phyloP scores from a whole-genome alignment of 345 rosid genomes.

The Zanthoxylum bungeanum region DNA sequence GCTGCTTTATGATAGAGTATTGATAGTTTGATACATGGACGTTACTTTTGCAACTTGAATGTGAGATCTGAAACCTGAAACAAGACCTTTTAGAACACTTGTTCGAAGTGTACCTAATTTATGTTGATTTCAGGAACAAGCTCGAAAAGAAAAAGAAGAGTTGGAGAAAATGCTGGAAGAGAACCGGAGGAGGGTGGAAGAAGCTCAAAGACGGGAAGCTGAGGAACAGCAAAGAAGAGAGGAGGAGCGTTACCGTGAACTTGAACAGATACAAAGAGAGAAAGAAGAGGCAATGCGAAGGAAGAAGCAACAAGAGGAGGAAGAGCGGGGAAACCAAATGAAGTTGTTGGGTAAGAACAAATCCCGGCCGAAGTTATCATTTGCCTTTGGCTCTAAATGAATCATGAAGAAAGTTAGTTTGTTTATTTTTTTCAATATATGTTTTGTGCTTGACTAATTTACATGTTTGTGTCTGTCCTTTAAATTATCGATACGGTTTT shows the following conservation, averaged over 20 bases:
- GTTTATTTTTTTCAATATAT: not conserved
- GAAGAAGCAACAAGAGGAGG: slow-evolving; percentile 91
- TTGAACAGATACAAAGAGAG: slow-evolving; percentile 77
- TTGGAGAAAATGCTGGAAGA: slow-evolving; percentile 76
- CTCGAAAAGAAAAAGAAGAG: slow-evolving; percentile 65
- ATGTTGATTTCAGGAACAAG: slow-evolving; percentile 54
- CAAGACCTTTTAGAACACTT: too few species aligned
- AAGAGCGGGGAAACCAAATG: slow-evolving; percentile 84
- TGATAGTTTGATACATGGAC: too few species aligned
- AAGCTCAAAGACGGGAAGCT: slow-evolving; percentile 82
- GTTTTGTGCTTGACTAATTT: not conserved
- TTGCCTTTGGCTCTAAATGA: slow-evolving; percentile 86
- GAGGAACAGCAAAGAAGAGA: slow-evolving; percentile 78
- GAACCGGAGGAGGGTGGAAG: slow-evolving; percentile 70
- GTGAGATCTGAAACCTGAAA: too few species aligned
- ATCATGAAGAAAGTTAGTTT: not conserved
- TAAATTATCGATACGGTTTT: not conserved
- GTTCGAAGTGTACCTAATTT: not conserved
- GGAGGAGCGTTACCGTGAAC: slow-evolving; percentile 78
- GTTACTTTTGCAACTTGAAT: too few species aligned
- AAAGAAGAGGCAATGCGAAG: slow-evolving; percentile 81
- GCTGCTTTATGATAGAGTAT: not conserved
- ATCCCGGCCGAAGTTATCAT: slow-evolving; percentile 85
- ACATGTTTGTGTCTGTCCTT: not conserved
- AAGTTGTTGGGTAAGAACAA: slow-evolving; percentile 96